Base-by-base conservation (phyloP, 2,329 filamentous ascomycete species). In the Talaromyces sp. region DNA sequence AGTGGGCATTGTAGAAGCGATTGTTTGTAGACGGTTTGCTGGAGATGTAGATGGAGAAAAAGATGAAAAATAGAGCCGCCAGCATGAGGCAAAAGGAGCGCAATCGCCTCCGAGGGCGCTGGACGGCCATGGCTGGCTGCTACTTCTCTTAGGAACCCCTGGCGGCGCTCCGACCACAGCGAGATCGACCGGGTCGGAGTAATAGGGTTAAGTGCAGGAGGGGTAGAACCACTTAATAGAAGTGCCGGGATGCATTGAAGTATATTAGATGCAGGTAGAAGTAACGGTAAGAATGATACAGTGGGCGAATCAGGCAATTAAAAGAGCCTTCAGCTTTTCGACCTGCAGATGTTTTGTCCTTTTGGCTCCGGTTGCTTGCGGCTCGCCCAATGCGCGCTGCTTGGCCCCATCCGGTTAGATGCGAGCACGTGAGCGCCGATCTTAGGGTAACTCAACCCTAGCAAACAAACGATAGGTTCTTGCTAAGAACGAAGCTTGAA, bases 31-130 rank as follows among this genome's bases (percentile, higher is more conserved):
- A 59, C 4, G 65, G 65, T 43, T 60, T 73, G 73, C 74, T 75
- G 67, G 76, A 76, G n/a, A 78, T 69, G 62, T 78, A 77, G 45
- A 78, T 70, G 22, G 74, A 75, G 67, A 71, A 73, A 19, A 76
- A 41, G n/a, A 66, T 59, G 37, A 66, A 66, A 43, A 66, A 66
- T 11, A 66, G 37, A 13, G 65, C 62, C 13, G 65, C 65, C 22
- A 66, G 49, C 33, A 64, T 37, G 45, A 66, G 50, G 31, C 52
- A 52, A 33, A 59, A 60, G 19, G 65, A 64, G 27, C 65, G 65
- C 56, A 66, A 16, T 33, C 64, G 64, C 45, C 59, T 49, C 33
- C 63, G 64, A 22, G 52, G 59, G 43, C 64, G 64, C 54, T 66
- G 64, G 60, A 65, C 64, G 22, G 59, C 60, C 64, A 66, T 66